Evolutionary conservation across 805 yeast species (phyloP), one percentile per base, ranked within the genome.

Genomic region (Metschnikowia lachancei): DNA sequence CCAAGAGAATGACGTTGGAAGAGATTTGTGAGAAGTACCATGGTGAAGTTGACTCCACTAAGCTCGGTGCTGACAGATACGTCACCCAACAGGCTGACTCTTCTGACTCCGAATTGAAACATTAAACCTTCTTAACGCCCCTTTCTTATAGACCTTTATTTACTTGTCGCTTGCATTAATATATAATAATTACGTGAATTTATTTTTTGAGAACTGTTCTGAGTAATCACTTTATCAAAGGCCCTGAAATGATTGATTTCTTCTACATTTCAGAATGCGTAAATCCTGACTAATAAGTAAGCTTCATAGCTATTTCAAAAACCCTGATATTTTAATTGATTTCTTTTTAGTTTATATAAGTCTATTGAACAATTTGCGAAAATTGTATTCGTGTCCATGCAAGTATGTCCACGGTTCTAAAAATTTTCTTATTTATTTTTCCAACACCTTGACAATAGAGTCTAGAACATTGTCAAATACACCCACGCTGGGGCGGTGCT

Each of bases 1-100:
- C 97, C 52, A 87, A 85, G 81, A 82, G 96, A 77, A 81, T 80
- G 80, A 87, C 96, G 40, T 78, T 89, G 59, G 97, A 89, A 76
- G 83, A 87, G 65, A 78, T 89, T 51, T 69, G 82, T 56, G 96
- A 87, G 71, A 80, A 78, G 63, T 81, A 82, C 61, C 96, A 89
- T 64, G 96, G 83, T 63, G 96, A 89, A 73, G 67, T 83, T 56
- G 76, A 72, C 58, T 56, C 74, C 43, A 69, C 76, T 52, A 70
- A 66, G 54, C 53, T 70, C 44, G 65, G 62, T 45, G 64, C 57
- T 52, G 76, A 69, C 53, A 68, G 75, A 62, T 70, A 67, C 53
- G 54, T 59, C 43, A 47, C 49, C 26, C 67, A 65, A 45, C 63
- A 59, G 34, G 56, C 53, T 24, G 73, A 67, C 45, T 64, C 71